phyloP scores from a whole-genome alignment of 169 alveolate genomes.

The Pseudocohnilembus persalinus region DNA sequence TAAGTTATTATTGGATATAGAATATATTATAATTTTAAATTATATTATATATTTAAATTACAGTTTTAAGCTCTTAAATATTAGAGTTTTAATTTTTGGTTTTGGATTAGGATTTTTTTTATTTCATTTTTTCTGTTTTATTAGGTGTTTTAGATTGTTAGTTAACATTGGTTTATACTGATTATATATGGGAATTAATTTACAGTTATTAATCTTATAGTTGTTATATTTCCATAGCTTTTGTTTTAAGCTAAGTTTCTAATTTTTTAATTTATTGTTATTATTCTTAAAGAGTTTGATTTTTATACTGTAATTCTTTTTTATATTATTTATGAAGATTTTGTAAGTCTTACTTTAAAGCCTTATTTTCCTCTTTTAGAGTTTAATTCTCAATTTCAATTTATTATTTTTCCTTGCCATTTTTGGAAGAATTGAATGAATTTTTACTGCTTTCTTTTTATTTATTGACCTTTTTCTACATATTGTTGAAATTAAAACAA shows the following conservation, averaged over 20 bases:
- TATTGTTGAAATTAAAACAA: too few species aligned
- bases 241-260: background rate
- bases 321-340: too few species aligned
- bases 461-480: background rate
- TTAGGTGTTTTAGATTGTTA: background rate
- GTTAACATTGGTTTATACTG: too few species aligned
- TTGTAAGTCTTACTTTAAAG: too few species aligned
- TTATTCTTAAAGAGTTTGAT: background rate
- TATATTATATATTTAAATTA: too few species aligned
- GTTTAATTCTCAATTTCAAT: background rate
- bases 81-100: background rate
- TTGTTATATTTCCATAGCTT: background rate
- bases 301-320: background rate
- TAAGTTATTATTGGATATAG: too few species aligned
- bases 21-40: too few species aligned
- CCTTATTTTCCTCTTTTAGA: background rate
- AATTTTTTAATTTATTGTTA: too few species aligned
- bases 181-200: too few species aligned
- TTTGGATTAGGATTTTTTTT: background rate
- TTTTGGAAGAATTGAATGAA: too few species aligned
- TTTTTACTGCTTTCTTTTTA: background rate
- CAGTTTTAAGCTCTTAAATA: background rate
- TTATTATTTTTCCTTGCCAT: background rate
- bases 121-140: background rate
- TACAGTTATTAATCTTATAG: too few species aligned